Evolutionary conservation across 2,329 filamentous ascomycete species (phyloP).

Genomic region (Alternaria triticina): DNA sequence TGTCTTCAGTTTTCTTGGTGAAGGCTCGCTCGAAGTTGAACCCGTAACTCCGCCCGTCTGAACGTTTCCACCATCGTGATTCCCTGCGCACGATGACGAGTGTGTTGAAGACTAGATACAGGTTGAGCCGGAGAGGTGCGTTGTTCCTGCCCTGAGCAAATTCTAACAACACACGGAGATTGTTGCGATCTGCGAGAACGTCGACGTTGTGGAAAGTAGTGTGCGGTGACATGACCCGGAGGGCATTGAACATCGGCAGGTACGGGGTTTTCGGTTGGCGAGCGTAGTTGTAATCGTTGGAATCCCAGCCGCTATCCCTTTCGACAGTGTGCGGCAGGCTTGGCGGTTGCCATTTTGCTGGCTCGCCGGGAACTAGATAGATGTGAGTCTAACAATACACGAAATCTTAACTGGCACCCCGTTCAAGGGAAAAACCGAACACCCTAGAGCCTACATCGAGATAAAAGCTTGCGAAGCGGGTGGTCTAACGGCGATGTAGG

Average conservation of each 20-base stretch:
- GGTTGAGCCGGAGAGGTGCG: constrained; percentile 33
- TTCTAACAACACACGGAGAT: constrained; percentile 33
- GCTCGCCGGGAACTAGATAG: constrained; percentile 30
- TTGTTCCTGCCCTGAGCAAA: constrained; percentile 33
- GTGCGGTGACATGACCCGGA: constrained; percentile 29
- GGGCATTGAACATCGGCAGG: constrained; percentile 33
- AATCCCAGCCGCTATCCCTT: constrained; percentile 28
- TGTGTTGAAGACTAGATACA: constrained; percentile 30
- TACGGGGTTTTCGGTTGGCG: constrained; percentile 34
- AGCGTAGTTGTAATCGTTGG: constrained; percentile 37
- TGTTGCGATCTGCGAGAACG: constrained; percentile 39
- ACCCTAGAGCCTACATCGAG: no score
- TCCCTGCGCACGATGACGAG: constrained; percentile 37
- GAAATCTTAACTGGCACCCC: not conserved
- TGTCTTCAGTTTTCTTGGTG: constrained; percentile 22
- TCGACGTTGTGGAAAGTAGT: constrained; percentile 31
- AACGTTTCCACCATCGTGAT: constrained; percentile 28
- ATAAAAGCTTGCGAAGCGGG: no score
- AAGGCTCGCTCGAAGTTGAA: constrained; percentile 38
- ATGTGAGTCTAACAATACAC: not conserved
- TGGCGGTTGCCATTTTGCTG: constrained; percentile 29
- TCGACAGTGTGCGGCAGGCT: constrained; percentile 24
- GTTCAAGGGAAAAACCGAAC: no score
- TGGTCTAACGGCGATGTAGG: no score
- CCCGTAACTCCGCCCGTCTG: constrained; percentile 23